Base-by-base conservation (phyloP, 345 rosid genomes). In the Xanthoceras sorbifolium region DNA sequence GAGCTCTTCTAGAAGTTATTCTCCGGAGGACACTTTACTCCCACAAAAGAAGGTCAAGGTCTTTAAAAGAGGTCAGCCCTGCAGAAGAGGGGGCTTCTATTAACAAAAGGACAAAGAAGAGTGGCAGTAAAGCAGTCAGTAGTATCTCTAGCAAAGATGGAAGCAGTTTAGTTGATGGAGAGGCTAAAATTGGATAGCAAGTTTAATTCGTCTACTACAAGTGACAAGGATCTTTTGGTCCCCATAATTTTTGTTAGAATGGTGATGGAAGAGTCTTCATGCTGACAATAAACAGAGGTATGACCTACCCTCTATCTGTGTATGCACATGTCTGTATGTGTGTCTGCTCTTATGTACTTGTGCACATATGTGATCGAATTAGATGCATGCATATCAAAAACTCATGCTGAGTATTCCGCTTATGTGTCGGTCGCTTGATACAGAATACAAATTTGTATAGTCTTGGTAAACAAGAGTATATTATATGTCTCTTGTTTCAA, bases 31-130 rank as follows among this genome's bases (percentile, higher is more conserved):
- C 31, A 70, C 84, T 46, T 70, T 64, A 61, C 79, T 79, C 60
- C 76, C 89, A 61, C 89, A 81, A 77, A 92, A 83, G 88, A 93
- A 85, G 85, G 90, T 83, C 77, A 92, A 83, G 85, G 87, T 79
- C 75, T 79, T 81, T 68, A 91, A 83, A 87, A 88, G 86, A 84
- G 62, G 77, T 81, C 20, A 72, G 80, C 83, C 83, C 88, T 74
- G 85, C 82, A 74, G 86, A 75, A 77, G 93, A 87, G 22, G 83
- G 74, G 71, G 32, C 62, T 34, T 36, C 50, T 23, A 22, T 28
- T 64, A 72, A 57, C 79, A 87, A 79, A n/a, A 82, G 70, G 82
- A 78, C 84, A 34, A 85, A 72, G 80, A 85, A 80, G 78, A 85
- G 86, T 75, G 77, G 78, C 64, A 71, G 77, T 36, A 66, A 75